Evolutionary conservation across 2,329 filamentous ascomycete species (phyloP), one percentile per base, ranked within the genome.

Genomic region (Alternaria burnsii): DNA sequence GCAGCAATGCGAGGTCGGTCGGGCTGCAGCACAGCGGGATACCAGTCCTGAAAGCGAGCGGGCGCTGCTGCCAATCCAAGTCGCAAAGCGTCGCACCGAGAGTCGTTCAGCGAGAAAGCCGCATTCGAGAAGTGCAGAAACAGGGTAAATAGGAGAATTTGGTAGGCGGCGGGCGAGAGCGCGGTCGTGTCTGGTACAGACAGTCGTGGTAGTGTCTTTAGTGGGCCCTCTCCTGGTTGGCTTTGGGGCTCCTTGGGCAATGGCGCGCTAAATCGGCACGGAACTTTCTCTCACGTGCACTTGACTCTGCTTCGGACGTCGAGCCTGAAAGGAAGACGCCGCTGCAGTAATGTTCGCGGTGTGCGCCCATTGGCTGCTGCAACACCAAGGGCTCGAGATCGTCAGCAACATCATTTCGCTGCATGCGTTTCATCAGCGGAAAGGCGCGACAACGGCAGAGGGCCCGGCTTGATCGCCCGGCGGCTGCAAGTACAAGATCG

Each of bases 151-250:
- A 46, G 53, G 53, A 54, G 55, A 58, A 54, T 52, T 53, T 46
- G 63, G 63, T 54, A 52, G 64, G 41, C 46, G 50, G 56, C 41
- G 42, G 51, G 57, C 24, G 42, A 59, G 55, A 47, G 61, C 30
- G 44, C 43, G 32, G 44, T 48, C 28, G 65, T 59, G 61, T 63
- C 50, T 63, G 59, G 52, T 51, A 41, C 46, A 62, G 51, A 51
- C 46, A 57, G 68, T 63, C 59, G 66, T 51, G 62, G 67, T 59
- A 58, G 63, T 62, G 60, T 61, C 57, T 63, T 54, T 60, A 62
- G 66, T 67, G 66, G 66, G 58, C 58, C 62, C 64, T 54, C 56
- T 62, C 52, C 57, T 62, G 60, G 54, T 53, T 60, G 41, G 48
- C 40, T 28, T 52, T 48, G 43, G 52, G 52, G 46, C 44, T 34